Base-by-base conservation (phyloP, 139 green algal species). In the Nannochloris sp. region DNA sequence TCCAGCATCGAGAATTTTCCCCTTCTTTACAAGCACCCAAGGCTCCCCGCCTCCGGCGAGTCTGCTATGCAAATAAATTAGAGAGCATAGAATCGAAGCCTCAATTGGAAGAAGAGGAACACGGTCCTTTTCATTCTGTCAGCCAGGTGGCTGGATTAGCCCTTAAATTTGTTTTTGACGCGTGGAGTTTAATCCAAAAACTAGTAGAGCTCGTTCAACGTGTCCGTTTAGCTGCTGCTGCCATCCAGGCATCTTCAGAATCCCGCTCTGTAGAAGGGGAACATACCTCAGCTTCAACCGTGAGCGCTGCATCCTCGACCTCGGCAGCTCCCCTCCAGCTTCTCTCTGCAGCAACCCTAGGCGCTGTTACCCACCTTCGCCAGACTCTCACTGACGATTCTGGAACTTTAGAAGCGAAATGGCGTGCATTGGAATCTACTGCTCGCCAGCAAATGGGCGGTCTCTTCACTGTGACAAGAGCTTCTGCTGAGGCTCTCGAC, bases 341-440 rank as follows among this genome's bases (percentile, higher is more conserved):
- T 13, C 3, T 75, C 24, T 45, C 60, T n/a, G 58, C 47, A 10
- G 68, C 45, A 4, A 69, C 68, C 27, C 44, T 39, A n/a, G 45
- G 45, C 10, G 59, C 68, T 37, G 67, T 74, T 33, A 63, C 63
- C 33, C 60, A 51, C 29, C 46, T 75, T 62, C 45, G 60, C 19
- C 35, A 70, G 45, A 75, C 68, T 27, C 68, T 75, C 4, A 62
- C 19, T 13, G 68, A 75, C 9, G 68, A 44, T 27, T 46, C 33
- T 19, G 7, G 24, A 8, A 54, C 33, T 33, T 27, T 75, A 3
- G 60, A 64, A 14, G 14, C 15, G n/a, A 75, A 70, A 6, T 37
- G 53, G 68, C 6, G 8, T 10, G 68, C 48, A 7, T n/a, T 75
- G 4, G 46, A 75, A 34, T 29, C 14, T 19, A 70, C 46, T 27